Conservation (phyloP, 768 basidiomycete genomes). For the Boletus bicolor region DNA sequence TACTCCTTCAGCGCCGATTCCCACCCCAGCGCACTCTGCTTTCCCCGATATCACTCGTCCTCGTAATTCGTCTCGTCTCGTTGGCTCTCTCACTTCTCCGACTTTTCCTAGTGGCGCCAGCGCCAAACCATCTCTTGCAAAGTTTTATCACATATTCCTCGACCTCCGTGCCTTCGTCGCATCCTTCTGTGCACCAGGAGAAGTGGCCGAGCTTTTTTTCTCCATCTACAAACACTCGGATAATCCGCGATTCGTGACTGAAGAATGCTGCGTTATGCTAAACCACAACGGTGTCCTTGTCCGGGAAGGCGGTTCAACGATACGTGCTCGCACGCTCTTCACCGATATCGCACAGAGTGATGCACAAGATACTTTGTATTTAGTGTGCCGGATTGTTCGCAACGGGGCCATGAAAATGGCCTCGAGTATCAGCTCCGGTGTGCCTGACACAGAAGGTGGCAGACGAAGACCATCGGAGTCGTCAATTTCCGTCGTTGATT, state of each 20-base stretch:
- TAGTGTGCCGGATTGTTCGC: slow-evolving; percentile 88
- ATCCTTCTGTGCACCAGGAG: slow-evolving; percentile 83
- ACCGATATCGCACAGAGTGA: slow-evolving; percentile 85
- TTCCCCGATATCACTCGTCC: slow-evolving; percentile 53
- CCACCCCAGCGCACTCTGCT: slow-evolving; percentile 65
- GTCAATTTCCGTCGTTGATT: slow-evolving; percentile 38
- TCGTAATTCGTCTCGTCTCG: slow-evolving; percentile 32
- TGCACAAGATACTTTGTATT: slow-evolving; percentile 78
- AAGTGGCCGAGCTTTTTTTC: slow-evolving; percentile 91
- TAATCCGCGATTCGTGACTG: slow-evolving; percentile 77
- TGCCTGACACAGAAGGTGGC: slow-evolving; percentile 36
- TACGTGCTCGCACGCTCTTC: slow-evolving; percentile 80
- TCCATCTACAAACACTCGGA: slow-evolving; percentile 86
- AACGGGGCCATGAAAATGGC: slow-evolving; percentile 84
- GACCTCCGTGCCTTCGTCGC: slow-evolving; percentile 93
- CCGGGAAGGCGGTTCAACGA: slow-evolving; percentile 61
- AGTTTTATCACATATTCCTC: slow-evolving; percentile 87
- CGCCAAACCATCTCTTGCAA: slow-evolving; percentile 45
- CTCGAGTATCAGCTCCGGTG: slow-evolving; percentile 46
- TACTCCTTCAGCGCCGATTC: slow-evolving; percentile 42
- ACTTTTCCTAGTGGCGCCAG: not conserved
- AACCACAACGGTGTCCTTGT: slow-evolving; percentile 89
- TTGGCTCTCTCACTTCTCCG: slow-evolving; percentile 34
- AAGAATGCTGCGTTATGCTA: slow-evolving; percentile 86
- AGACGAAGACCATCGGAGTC: slow-evolving; percentile 57